Percentiles rank a stretch among this genome's conserved stretches.
Evolutionary conservation across 2,329 filamentous ascomycete genomes (phyloP).

Genomic region (Coccinonectria pachysandricola): DNA sequence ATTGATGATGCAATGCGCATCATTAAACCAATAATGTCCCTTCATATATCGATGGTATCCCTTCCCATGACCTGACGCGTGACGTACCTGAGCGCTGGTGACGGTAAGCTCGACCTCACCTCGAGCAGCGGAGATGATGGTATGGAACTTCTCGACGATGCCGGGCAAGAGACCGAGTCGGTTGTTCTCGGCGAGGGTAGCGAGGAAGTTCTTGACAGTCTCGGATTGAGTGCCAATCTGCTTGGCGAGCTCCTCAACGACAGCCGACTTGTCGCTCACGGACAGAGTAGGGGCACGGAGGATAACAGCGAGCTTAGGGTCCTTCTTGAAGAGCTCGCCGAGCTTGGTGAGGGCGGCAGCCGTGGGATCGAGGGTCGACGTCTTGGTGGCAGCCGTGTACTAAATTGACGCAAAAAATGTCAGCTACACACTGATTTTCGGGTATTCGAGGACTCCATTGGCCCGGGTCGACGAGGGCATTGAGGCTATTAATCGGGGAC

Average conservation of each 20-base stretch:
- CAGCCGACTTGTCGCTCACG: conserved; percentile 69
- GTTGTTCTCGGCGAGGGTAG: conserved; percentile 92
- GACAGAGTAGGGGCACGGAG: conserved; percentile 72
- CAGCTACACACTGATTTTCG: no score
- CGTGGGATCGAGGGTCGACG: conserved; percentile 72
- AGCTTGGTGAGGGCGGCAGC: conserved; percentile 70
- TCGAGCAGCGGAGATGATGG: conserved; percentile 77
- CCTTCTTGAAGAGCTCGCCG: conserved; percentile 63
- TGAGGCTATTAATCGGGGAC: conserved; percentile 13
- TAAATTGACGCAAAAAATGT: conserved; percentile 36
- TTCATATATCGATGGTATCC: no score
- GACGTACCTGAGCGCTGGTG: conserved; percentile 75
- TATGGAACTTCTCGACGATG: conserved; percentile 76
- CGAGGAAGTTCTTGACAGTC: conserved; percentile 89
- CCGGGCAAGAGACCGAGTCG: conserved; percentile 71
- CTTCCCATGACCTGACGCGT: conserved; percentile 1
- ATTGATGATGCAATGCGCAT: conserved; percentile 1
- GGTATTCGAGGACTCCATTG: conserved; percentile 18
- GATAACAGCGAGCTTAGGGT: conserved; percentile 68
- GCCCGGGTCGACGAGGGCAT: conserved; percentile 10
- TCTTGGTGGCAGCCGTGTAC: conserved; percentile 95
- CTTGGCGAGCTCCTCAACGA: conserved; percentile 83
- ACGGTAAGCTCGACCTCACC: conserved; percentile 92
- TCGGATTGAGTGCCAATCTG: conserved; percentile 63
- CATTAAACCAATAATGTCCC: no score